Evolutionary conservation across 2,329 filamentous ascomycete genomes (phyloP).

Genomic region (Ophiostoma ulmi): DNA sequence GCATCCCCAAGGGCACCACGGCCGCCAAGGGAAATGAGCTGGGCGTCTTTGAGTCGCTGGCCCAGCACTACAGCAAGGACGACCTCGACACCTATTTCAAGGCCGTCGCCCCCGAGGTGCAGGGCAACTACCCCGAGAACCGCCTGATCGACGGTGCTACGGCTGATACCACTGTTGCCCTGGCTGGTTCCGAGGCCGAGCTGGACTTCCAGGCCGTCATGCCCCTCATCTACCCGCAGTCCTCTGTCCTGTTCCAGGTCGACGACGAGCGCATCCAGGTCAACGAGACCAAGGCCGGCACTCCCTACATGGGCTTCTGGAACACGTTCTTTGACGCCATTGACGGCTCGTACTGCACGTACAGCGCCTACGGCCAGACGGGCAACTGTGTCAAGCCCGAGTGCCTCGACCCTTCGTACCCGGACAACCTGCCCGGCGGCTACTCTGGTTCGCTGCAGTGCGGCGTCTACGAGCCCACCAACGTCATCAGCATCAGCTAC

Average conservation of each 20-base stretch:
- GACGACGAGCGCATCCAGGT: slow-evolving; percentile 34
- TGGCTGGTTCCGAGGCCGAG: slow-evolving; percentile 36
- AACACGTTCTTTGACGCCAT: slow-evolving; percentile 45
- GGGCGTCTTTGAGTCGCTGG: slow-evolving; percentile 31
- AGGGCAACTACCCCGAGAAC: slow-evolving; percentile 32
- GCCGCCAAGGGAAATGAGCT: slow-evolving; percentile 29
- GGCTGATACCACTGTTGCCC: slow-evolving; percentile 19
- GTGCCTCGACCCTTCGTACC: slow-evolving; percentile 45
- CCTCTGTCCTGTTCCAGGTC: slow-evolving; percentile 34
- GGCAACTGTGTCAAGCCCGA: slow-evolving; percentile 39
- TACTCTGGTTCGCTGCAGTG: slow-evolving; percentile 43
- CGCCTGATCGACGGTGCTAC: slow-evolving; percentile 31
- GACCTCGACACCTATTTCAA: slow-evolving; percentile 30
- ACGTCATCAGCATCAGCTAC: slow-evolving; percentile 54
- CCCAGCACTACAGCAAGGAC: slow-evolving; percentile 31
- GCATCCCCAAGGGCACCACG: slow-evolving; percentile 27
- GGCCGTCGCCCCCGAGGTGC: slow-evolving; percentile 25
- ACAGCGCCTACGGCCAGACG: slow-evolving; percentile 43
- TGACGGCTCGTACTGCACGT: slow-evolving; percentile 48
- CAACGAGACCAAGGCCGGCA: slow-evolving; percentile 27
- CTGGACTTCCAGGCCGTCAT: slow-evolving; percentile 47
- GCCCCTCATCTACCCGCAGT: slow-evolving; percentile 49
- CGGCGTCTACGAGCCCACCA: slow-evolving; percentile 44
- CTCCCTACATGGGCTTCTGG: slow-evolving; percentile 29
- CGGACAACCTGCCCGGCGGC: slow-evolving; percentile 41